These are phyloP conservation scores for Fragosphaeria purpurea DNA, from an alignment of 2,329 filamentous ascomycete genomes.

Conservation along the genomic window DNA sequence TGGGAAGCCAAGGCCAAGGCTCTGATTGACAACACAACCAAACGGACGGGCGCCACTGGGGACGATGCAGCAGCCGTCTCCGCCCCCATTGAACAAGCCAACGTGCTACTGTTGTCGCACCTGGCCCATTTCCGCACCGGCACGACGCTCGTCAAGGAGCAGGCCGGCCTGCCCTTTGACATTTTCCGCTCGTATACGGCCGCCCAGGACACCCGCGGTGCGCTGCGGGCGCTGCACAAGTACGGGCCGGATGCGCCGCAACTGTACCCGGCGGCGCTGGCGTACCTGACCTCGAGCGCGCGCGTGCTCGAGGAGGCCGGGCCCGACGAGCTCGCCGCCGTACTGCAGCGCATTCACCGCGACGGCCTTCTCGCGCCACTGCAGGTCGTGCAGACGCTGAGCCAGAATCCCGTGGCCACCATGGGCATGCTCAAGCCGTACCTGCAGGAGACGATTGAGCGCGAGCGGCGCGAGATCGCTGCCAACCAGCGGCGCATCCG, in stretches of 20 bases:
- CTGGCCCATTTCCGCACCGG: slow-evolving; percentile 84
- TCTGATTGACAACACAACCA: slow-evolving; percentile 43
- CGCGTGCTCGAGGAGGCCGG: slow-evolving; percentile 77
- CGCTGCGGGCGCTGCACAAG: slow-evolving; percentile 79
- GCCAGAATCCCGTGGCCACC: slow-evolving; percentile 62
- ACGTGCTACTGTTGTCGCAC: slow-evolving; percentile 85
- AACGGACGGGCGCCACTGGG: slow-evolving; percentile 36
- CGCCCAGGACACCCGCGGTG: slow-evolving; percentile 81
- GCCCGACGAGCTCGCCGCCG: slow-evolving; percentile 64
- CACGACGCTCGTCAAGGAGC: slow-evolving; percentile 85
- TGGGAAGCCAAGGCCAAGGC: slow-evolving; percentile 90
- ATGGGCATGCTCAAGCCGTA: slow-evolving; percentile 98
- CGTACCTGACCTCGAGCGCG: slow-evolving; percentile 84
- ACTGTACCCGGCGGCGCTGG: slow-evolving; percentile 81
- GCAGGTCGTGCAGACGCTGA: slow-evolving; percentile 88
- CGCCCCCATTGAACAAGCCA: slow-evolving; percentile 84
- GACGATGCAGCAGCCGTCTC: slow-evolving; percentile 51
- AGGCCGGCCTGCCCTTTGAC: slow-evolving; percentile 83
- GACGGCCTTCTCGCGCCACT: slow-evolving; percentile 91
- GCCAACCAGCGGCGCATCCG: slow-evolving; percentile 70
- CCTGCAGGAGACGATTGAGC: slow-evolving; percentile 75
- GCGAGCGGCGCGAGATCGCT: slow-evolving; percentile 77
- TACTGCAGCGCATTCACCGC: slow-evolving; percentile 78
- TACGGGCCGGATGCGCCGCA: slow-evolving; percentile 88
- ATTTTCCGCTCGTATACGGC: slow-evolving; percentile 95